Evolutionary conservation across 805 yeast species (phyloP).

Genomic region (Pichia exigua): DNA sequence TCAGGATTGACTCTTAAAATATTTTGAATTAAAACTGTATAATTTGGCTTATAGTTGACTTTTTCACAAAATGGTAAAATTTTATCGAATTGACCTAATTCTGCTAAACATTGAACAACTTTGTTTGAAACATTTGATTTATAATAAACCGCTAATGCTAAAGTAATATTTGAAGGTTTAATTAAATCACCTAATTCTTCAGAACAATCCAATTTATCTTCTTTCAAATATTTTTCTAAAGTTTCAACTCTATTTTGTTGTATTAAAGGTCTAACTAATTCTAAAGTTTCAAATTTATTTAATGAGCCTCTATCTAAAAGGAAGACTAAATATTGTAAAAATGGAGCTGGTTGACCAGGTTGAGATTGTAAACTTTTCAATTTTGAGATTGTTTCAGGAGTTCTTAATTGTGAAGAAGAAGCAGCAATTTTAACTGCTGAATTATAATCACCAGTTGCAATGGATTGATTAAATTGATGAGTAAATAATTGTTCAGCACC

Average conservation of each 20-base stretch:
- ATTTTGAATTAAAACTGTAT: conserved; percentile 80
- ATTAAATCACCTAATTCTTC: conserved; percentile 97
- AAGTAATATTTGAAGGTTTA: conserved; percentile 74
- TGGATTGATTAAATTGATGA: conserved; percentile 83
- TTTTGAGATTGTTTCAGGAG: conserved; percentile 88
- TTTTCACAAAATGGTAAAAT: conserved; percentile 90
- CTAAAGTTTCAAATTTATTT: conserved; percentile 88
- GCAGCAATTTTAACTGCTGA: conserved; percentile 97
- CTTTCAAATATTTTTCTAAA: conserved; percentile 93
- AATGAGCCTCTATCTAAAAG: conserved; percentile 87
- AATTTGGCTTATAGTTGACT: conserved; percentile 84
- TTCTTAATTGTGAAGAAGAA: conserved; percentile 84
- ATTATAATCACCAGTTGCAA: conserved; percentile 78
- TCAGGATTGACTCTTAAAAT: conserved; percentile 93
- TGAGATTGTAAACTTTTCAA: conserved; percentile 84
- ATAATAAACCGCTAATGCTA: conserved; percentile 87
- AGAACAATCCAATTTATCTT: conserved; percentile 88
- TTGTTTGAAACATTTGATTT: conserved; percentile 77
- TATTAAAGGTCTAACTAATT: conserved; percentile 89
- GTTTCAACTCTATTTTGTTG: conserved; percentile 92
- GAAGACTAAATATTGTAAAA: conserved; percentile 85
- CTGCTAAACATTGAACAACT: conserved; percentile 88
- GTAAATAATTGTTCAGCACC: conserved; percentile 91
- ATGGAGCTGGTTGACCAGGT: conserved; percentile 93
- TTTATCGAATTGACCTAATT: conserved; percentile 92